Base-by-base conservation (phyloP, 805 yeast species). In the Hanseniaspora vineae region DNA sequence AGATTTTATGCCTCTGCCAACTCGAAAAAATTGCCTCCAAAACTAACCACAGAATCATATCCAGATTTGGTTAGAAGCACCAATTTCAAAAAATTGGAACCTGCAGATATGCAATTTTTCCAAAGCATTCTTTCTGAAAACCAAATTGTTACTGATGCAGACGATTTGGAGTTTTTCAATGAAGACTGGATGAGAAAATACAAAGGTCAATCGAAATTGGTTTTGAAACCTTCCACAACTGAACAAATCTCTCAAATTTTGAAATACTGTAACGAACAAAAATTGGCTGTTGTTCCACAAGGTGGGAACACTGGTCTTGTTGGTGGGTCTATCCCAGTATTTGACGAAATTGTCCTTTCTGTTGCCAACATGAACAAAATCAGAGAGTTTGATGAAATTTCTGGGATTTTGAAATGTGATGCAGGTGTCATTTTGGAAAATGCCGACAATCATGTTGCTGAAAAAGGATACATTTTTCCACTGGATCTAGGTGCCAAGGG, bases 221-320 rank as follows among this genome's bases (percentile, higher is more conserved):
- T 87, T 1, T 70, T 89, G 54, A 85, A 82, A 63, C 97, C 97
- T 35, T 82, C 80, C 57, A 75, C 84, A 13, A 77, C 86, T 2
- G 78, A 81, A 52, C 89, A 89, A 63, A 81, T 90, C 15, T 72
- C 89, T 2, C 59, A 77, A 55, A 85, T 90, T 52, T 60, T 90
- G 59, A 78, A 77, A 61, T 82, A 87, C 66, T 86, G 96, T 69
- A 83, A 84, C 59, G 84, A 80, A 31, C 66, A 78, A 44, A 76
- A 73, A 51, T 65, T 89, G 31, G 96, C 97, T 0, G 78, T 89
- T 44, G 95, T 87, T 10, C 97, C 97, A 14, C 97, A 90, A 67
- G 96, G 97, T 60, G 97, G 97, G 55, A 89, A 90, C 66, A 90
- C 97, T 1, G 96, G 96, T 29, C 73, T 89, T 43, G 97, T 89